These are phyloP conservation scores for Lichtheimia corymbifera DNA, from an alignment of 371 early-diverging fungal genomes.

Conservation along the genomic window DNA sequence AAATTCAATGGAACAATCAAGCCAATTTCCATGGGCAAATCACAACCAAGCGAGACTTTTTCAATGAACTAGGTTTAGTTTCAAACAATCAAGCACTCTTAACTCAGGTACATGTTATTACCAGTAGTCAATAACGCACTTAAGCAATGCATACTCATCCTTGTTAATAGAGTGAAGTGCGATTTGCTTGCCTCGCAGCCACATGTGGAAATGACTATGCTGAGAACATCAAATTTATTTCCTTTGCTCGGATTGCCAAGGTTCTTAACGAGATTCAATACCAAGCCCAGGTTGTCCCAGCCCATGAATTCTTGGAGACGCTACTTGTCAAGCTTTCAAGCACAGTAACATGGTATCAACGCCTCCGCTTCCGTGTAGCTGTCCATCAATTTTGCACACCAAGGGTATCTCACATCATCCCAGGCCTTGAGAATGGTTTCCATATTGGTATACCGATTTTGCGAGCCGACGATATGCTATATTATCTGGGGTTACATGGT, in stretches of 20 bases:
- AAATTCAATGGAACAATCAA: not conserved
- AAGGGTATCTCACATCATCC: slow-evolving; percentile 6
- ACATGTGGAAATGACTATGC: slow-evolving; percentile 18
- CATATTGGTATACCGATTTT: too few species aligned
- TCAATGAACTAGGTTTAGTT: not conserved
- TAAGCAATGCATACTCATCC: too few species aligned
- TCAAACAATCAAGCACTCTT: not conserved
- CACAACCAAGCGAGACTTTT: not conserved
- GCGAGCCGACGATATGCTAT: too few species aligned
- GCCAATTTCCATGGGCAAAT: not conserved
- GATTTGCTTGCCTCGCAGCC: slow-evolving; percentile 9
- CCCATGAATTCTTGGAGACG: not conserved
- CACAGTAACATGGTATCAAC: not conserved
- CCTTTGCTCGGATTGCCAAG: not conserved
- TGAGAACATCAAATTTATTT: not conserved
- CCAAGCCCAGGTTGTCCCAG: not conserved
- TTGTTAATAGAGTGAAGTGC: slow-evolving; percentile 3
- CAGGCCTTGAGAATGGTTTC: not conserved
- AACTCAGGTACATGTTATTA: not conserved
- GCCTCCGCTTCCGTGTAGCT: slow-evolving; percentile 4
- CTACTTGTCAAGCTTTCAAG: not conserved
- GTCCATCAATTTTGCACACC: slow-evolving; percentile 15
- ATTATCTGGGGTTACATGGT: too few species aligned
- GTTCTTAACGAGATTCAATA: not conserved
- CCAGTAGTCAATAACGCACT: too few species aligned